Percentiles rank a stretch among this genome's conserved stretches.
These are phyloP conservation scores for Tinospora cordifolia DNA, from an alignment of 164 flowering plant species.

Conservation along the genomic window DNA sequence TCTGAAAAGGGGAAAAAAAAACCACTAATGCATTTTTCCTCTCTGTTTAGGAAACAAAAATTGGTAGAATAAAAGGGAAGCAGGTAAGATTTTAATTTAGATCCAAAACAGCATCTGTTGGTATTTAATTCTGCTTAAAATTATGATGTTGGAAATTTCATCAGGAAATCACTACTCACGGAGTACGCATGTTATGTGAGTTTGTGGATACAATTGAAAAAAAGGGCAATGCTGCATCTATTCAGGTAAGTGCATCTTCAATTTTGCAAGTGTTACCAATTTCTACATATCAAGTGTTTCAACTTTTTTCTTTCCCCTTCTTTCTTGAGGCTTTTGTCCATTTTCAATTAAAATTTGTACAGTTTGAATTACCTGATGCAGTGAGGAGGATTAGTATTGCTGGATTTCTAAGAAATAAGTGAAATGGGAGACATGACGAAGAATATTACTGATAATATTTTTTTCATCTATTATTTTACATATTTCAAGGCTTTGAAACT, in stretches of 20 bases:
- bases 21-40: conserved; percentile 13
- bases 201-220: conserved; percentile 33
- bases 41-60: conserved; percentile 49
- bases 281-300: background rate
- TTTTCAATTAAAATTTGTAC: no score
- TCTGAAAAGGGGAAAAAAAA: conserved; percentile 4
- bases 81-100: conserved; percentile 41
- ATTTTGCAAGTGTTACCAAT: background rate
- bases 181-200: conserved; percentile 37
- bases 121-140: conserved; percentile 3
- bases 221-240: conserved; percentile 19
- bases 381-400: no score
- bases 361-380: no score
- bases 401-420: no score
- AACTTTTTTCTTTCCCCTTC: no score
- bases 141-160: conserved; percentile 5
- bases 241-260: conserved; percentile 34
- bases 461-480: no score
- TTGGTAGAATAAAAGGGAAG: conserved; percentile 52
- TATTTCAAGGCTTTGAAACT: no score
- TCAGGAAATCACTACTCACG: conserved; percentile 42
- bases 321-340: no score
- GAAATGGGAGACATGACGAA: no score
- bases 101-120: background rate
- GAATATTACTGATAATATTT: no score